Evolutionary conservation across 192 early-diverging fungal genomes (phyloP).

Genomic region (Dimargaris verticillata): DNA sequence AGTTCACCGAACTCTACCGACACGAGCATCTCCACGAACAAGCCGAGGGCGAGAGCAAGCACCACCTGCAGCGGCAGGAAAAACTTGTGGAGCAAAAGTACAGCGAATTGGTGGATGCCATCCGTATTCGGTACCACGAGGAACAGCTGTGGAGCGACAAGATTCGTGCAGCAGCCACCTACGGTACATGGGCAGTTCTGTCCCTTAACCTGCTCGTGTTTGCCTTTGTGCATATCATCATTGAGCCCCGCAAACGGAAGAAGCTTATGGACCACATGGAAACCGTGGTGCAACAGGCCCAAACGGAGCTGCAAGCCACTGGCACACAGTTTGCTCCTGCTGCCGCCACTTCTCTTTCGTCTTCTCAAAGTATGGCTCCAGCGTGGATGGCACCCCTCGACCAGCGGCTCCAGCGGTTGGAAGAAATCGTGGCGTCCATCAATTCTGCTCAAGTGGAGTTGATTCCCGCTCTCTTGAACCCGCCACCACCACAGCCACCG

Average conservation of each 20-base stretch:
- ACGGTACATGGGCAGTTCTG: slow-evolving; percentile 59
- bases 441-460: too few species aligned
- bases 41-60: slow-evolving; percentile 24
- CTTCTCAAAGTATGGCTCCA: background rate
- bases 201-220: slow-evolving; percentile 46
- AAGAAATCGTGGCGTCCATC: background rate
- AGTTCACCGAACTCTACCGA: slow-evolving; percentile 60
- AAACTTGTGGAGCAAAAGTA: slow-evolving; percentile 45
- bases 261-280: slow-evolving; percentile 54
- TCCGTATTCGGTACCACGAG: slow-evolving; percentile 66
- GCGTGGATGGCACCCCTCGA: background rate
- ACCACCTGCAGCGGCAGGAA: slow-evolving; percentile 35
- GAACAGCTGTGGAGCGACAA: slow-evolving; percentile 79
- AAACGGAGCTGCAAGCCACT: background rate
- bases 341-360: background rate
- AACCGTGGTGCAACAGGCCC: background rate
- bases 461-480: background rate
- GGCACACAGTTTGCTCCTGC: background rate
- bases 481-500: background rate
- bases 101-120: slow-evolving; percentile 39
- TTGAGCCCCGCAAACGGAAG: slow-evolving; percentile 52
- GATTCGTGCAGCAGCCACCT: slow-evolving; percentile 57
- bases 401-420: background rate
- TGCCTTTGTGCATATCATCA: slow-evolving; percentile 50
- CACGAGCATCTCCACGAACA: slow-evolving; percentile 48